Base-by-base conservation (phyloP, 2,329 filamentous ascomycete genomes). In the Nemania sp. region DNA sequence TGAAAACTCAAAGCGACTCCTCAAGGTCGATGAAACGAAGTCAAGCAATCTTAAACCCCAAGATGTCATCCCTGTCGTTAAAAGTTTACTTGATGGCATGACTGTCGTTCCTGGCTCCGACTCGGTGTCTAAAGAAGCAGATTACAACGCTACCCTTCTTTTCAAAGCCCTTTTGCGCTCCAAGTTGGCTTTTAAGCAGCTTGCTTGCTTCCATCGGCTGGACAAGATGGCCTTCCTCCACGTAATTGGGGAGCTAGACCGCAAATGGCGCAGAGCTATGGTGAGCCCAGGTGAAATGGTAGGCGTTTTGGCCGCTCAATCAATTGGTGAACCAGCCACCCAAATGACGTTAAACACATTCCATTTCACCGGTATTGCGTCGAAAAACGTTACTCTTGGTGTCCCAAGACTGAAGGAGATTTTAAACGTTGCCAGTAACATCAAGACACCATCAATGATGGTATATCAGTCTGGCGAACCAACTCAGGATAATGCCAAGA, bases 331-430 rank as follows among this genome's bases (percentile, higher is more conserved):
- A 81, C 96, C 96, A 47, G 97, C 96, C 24, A 99, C 96, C 0
- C 96, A 99, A 85, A 99, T 99, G 96, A 99, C 96, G 1, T 84
- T 99, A 69, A 99, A 99, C 84, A 99, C 96, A 26, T 99, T 99
- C 92, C 96, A 99, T 86, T 99, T 99, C 81, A 94, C 96, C 81
- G 96, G 96, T 97, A 94, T 99, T 69, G 97, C 97, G 43, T 97
- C 95, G 26, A 99, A 99, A 91, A 99, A 99, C 86, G 95, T 99
- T 63, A 99, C 96, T 0, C 90, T 99, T 56, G 96, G 96, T 93
- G 96, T 99, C 51, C 96, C 96, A 51, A 95, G 96, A 90, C 89
- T 99, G 57, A 99, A 99, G 87, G 96, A 99, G 84, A 99, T 99
- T 89, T 87, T 99, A 66, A 99, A 99, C 80, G 90, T 99, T 67